phyloP scores from a whole-genome alignment of 192 early-diverging fungal species.

The Coemansia sp. region DNA sequence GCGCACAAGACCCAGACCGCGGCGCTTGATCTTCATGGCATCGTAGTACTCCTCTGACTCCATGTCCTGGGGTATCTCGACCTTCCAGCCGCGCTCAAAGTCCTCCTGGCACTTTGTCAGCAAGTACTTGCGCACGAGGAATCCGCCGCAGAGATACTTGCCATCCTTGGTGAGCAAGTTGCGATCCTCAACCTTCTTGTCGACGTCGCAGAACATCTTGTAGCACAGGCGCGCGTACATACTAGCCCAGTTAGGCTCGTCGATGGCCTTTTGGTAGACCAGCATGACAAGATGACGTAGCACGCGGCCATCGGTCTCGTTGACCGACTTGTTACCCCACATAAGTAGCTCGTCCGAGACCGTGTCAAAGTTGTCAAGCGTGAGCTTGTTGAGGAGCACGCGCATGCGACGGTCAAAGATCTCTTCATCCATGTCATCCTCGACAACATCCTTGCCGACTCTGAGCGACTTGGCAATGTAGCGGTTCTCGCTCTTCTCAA shows the following conservation, averaged over 20 bases:
- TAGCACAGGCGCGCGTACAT: slow-evolving; percentile 90
- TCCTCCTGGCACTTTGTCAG: slow-evolving; percentile 94
- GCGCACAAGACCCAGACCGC: slow-evolving; percentile 85
- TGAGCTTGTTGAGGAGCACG: slow-evolving; percentile 94
- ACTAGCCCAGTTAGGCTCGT: slow-evolving; percentile 83
- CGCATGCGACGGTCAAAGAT: slow-evolving; percentile 76
- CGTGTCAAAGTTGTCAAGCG: slow-evolving; percentile 89
- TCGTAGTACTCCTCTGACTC: slow-evolving; percentile 80
- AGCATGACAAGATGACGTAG: slow-evolving; percentile 80
- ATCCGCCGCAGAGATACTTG: slow-evolving; percentile 57
- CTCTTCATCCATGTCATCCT: slow-evolving; percentile 60
- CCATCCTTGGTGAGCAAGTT: slow-evolving; percentile 51
- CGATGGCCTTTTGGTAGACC: slow-evolving; percentile 93
- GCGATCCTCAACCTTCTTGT: slow-evolving; percentile 61
- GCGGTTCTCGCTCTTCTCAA: slow-evolving; percentile 81
- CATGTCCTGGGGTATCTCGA: slow-evolving; percentile 72
- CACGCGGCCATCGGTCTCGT: slow-evolving; percentile 67
- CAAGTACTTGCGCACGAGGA: slow-evolving; percentile 87
- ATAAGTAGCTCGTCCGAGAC: slow-evolving; percentile 82
- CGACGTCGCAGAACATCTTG: slow-evolving; percentile 68
- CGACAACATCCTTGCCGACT: slow-evolving; percentile 42
- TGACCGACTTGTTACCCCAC: slow-evolving; percentile 69
- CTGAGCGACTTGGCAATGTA: slow-evolving; percentile 61
- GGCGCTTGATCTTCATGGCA: slow-evolving; percentile 88
- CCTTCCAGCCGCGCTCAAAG: slow-evolving; percentile 89